A percentile compares a stretch with the other conserved stretches of the same genome.
phyloP scores from a whole-genome alignment of 176 grass and related monocot species.

The Paspalum vaginatum region DNA sequence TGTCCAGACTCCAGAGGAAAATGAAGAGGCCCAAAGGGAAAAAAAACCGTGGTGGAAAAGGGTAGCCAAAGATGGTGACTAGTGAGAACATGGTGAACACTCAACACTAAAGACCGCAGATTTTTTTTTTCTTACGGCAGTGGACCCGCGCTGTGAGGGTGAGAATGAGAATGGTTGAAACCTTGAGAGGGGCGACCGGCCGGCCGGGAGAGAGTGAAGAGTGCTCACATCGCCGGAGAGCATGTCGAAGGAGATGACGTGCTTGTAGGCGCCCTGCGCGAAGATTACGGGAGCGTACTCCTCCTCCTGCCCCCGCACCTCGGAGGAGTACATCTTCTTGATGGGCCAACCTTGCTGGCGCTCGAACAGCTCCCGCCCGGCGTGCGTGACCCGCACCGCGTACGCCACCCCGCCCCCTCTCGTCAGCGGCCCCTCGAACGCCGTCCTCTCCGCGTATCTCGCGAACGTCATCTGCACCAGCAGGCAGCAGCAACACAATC shows the following conservation, averaged over 20 bases:
- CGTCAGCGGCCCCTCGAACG: conserved; percentile 92
- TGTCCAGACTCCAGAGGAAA: too few relatives aligned
- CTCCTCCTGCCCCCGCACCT: conserved; percentile 55
- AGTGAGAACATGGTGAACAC: too few relatives aligned
- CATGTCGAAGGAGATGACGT: conserved; percentile 95
- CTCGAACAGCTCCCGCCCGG: conserved; percentile 83
- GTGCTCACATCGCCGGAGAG: conserved; percentile 77
- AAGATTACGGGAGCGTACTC: conserved; percentile 99
- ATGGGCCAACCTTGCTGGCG: conserved; percentile 81
- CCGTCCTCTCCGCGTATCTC: conserved; percentile 86
- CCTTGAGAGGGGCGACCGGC: conserved; percentile 6
- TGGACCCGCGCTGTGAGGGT: conserved; percentile 25
- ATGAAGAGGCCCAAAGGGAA: too few relatives aligned
- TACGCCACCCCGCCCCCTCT: conserved; percentile 95
- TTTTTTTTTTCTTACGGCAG: too few relatives aligned
- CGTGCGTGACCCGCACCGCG: conserved; percentile 69
- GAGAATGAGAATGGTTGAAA: conserved; percentile 37
- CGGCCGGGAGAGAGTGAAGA: background rate
- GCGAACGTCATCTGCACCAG: conserved; percentile 88
- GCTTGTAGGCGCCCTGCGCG: conserved; percentile 92
- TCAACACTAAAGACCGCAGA: too few relatives aligned
- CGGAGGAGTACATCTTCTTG: conserved; percentile 92
- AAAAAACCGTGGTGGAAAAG: too few relatives aligned
- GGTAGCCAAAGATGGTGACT: too few relatives aligned
- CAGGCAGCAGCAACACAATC: too few relatives aligned